These are phyloP conservation scores for Talaromyces atroroseus DNA, from an alignment of 2,329 filamentous ascomycete genomes.

Conservation along the genomic window DNA sequence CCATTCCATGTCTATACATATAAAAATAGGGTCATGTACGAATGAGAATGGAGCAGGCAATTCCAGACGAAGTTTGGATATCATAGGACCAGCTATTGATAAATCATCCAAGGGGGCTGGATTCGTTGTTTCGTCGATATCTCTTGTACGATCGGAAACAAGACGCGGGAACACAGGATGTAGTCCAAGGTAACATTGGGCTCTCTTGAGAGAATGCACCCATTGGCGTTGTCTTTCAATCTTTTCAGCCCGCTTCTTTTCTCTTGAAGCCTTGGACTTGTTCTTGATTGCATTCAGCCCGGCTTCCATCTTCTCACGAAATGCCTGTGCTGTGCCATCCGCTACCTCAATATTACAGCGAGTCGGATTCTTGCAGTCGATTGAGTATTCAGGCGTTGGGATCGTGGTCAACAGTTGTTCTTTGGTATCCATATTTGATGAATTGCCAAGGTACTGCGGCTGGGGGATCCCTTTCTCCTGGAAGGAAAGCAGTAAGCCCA, in stretches of 20 bases:
- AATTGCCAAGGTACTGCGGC: slow-evolving; percentile 63
- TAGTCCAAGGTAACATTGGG: slow-evolving; percentile 67
- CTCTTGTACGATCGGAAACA: slow-evolving; percentile 18
- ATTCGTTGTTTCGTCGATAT: neutral
- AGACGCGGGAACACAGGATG: slow-evolving; percentile 35
- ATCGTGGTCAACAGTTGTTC: slow-evolving; percentile 30
- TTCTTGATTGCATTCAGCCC: slow-evolving; percentile 47
- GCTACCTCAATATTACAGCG: neutral
- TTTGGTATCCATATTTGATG: slow-evolving; percentile 43
- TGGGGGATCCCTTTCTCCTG: slow-evolving; percentile 53
- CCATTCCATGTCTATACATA: slow-evolving; percentile 77
- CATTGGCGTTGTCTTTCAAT: slow-evolving; percentile 48
- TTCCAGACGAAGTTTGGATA: slow-evolving; percentile 41
- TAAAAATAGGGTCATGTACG: slow-evolving; percentile 59
- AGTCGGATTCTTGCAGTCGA: neutral
- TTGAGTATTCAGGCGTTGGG: slow-evolving; percentile 17
- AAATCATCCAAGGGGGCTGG: slow-evolving; percentile 21
- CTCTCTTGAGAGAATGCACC: slow-evolving; percentile 55
- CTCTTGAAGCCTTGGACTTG: slow-evolving; percentile 44
- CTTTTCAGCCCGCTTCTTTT: slow-evolving; percentile 47
- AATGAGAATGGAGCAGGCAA: slow-evolving; percentile 43
- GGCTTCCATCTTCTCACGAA: slow-evolving; percentile 51
- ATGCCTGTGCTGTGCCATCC: slow-evolving; percentile 30
- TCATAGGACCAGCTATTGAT: slow-evolving; percentile 22
- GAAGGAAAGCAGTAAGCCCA: slow-evolving; percentile 60